phyloP scores from a whole-genome alignment of 768 basidiomycete genomes.

The Hysterangium stoloniferum region DNA sequence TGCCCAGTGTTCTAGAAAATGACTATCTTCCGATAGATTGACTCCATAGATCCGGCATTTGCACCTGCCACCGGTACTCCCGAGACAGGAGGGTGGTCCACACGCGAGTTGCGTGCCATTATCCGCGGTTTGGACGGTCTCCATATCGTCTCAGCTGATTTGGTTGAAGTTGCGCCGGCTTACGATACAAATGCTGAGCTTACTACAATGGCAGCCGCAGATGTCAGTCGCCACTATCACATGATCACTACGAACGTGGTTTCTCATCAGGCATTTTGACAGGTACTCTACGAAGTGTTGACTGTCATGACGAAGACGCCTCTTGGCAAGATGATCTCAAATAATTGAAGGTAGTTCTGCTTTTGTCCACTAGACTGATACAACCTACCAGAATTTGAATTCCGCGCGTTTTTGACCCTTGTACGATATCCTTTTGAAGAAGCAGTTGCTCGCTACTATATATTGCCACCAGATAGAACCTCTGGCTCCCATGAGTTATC shows the following conservation, averaged over 20 bases:
- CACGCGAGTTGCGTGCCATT: slow-evolving; percentile 72
- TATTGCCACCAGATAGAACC: too few species aligned
- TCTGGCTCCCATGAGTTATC: too few species aligned
- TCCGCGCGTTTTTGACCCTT: too few species aligned
- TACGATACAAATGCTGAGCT: slow-evolving; percentile 64
- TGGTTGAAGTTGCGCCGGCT: slow-evolving; percentile 80
- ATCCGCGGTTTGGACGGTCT: slow-evolving; percentile 69
- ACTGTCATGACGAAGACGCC: slow-evolving; percentile 78
- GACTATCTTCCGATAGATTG: slow-evolving; percentile 39
- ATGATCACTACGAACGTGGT: slow-evolving; percentile 2
- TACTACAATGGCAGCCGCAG: slow-evolving; percentile 57
- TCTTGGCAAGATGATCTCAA: slow-evolving; percentile 43
- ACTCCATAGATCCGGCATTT: slow-evolving; percentile 74
- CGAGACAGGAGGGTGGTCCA: slow-evolving; percentile 74
- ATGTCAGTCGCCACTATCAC: slow-evolving; percentile 30
- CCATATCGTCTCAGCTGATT: slow-evolving; percentile 71
- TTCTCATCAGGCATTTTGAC: neutral
- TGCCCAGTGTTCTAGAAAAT: too few species aligned
- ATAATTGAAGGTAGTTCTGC: neutral
- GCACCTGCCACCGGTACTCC: slow-evolving; percentile 83
- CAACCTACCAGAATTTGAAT: too few species aligned
- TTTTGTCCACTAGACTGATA: too few species aligned
- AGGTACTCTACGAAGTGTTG: slow-evolving; percentile 70
- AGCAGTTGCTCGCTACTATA: too few species aligned
- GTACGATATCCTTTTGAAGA: too few species aligned